Percentiles rank a stretch among this genome's conserved stretches.
Evolutionary conservation across 805 yeast species (phyloP).

Genomic region (Wickerhamomyces chambardii): DNA sequence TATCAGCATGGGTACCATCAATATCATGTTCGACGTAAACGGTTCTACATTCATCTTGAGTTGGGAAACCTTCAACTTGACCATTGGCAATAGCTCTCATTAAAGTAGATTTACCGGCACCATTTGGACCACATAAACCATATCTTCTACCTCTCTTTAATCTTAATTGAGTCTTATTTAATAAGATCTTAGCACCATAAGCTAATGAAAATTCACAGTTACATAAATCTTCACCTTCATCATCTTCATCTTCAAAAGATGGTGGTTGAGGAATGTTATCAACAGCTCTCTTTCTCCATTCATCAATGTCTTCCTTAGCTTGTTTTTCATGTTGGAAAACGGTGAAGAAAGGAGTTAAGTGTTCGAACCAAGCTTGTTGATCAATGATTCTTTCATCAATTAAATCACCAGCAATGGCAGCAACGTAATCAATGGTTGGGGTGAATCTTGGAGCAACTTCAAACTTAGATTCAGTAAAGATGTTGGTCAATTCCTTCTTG

Average conservation of each 20-base stretch:
- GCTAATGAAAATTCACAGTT: constrained; percentile 99
- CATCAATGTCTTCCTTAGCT: constrained; percentile 86
- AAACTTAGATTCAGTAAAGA: constrained; percentile 56
- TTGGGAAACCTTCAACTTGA: constrained; percentile 99
- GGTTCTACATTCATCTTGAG: constrained; percentile 98
- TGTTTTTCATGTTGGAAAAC: constrained; percentile 90
- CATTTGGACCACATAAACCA: constrained; percentile 99
- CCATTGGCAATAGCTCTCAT: constrained; percentile 98
- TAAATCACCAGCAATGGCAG: constrained; percentile 97
- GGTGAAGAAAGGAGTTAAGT: constrained; percentile 90
- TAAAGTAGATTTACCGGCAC: constrained; percentile 99
- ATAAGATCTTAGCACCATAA: constrained; percentile 99
- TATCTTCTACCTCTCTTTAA: constrained; percentile 98
- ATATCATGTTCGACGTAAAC: constrained; percentile 99
- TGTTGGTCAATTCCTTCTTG: constrained; percentile 67
- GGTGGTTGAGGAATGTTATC: constrained; percentile 98
- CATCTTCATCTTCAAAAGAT: constrained; percentile 91
- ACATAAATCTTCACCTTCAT: constrained; percentile 99
- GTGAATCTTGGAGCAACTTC: constrained; percentile 70
- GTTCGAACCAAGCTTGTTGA: constrained; percentile 83
- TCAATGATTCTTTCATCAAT: constrained; percentile 96
- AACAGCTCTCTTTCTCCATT: constrained; percentile 91
- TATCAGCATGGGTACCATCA: constrained; percentile 96
- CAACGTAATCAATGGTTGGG: constrained; percentile 70
- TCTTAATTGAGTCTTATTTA: constrained; percentile 98